These are phyloP conservation scores for Mortierella sp. DNA, from an alignment of 371 early-diverging fungal species.

Conservation along the genomic window DNA sequence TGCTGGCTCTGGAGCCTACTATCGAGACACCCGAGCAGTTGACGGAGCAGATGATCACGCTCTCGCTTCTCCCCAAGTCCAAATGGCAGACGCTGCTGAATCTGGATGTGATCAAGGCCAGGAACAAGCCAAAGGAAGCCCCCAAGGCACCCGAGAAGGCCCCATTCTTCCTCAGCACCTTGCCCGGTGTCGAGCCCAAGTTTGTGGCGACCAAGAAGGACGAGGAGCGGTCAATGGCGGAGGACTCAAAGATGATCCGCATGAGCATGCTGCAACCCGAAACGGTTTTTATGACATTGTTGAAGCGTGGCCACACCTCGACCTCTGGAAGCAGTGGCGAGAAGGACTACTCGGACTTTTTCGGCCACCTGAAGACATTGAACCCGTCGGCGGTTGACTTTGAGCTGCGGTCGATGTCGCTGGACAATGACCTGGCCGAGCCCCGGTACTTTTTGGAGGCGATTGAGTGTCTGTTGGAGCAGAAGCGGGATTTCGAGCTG, in stretches of 20 bases:
- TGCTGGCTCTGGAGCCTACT: constrained; percentile 50
- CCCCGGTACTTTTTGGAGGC: constrained; percentile 75
- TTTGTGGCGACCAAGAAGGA: constrained; percentile 67
- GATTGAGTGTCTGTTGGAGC: constrained; percentile 68
- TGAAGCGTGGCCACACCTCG: constrained; percentile 66
- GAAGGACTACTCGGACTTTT: constrained; percentile 63
- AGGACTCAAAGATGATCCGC: constrained; percentile 59
- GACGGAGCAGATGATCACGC: constrained; percentile 85
- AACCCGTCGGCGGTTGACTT: constrained; percentile 89
- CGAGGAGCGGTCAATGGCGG: constrained; percentile 43
- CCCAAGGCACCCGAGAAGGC: constrained; percentile 91
- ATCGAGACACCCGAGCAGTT: constrained; percentile 73
- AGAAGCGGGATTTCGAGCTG: constrained; percentile 87
- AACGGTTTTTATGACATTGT: constrained; percentile 69
- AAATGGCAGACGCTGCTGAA: constrained; percentile 93
- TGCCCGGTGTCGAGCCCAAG: constrained; percentile 77
- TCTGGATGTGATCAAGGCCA: constrained; percentile 92
- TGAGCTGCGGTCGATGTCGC: constrained; percentile 83
- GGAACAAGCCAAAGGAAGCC: constrained; percentile 91
- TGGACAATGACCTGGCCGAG: constrained; percentile 70
- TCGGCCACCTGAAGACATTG: constrained; percentile 77
- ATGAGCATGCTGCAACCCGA: constrained; percentile 65
- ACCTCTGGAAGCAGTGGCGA: constrained; percentile 10
- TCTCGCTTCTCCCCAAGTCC: constrained; percentile 84
- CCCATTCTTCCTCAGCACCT: constrained; percentile 93